Evolutionary conservation across 306 rosid species (phyloP).

Genomic region (Castanopsis chinensis): DNA sequence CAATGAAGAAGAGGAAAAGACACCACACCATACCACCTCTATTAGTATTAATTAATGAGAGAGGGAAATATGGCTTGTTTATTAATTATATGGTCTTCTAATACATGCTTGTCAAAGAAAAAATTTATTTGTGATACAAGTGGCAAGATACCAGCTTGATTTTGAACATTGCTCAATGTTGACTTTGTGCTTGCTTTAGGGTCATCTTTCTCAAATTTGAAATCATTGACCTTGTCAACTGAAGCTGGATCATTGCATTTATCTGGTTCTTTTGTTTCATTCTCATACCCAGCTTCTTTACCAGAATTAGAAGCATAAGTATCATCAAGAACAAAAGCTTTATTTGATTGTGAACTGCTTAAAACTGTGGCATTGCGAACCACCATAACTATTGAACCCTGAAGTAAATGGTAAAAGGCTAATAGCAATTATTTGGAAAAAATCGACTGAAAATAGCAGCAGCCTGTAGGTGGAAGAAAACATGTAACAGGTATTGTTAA

Average conservation of each 20-base stretch:
- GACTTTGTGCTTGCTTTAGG: slow-evolving; percentile 1
- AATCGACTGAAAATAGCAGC: no score
- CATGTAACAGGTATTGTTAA: background rate
- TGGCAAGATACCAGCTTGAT: slow-evolving; percentile 6
- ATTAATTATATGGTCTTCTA: no score
- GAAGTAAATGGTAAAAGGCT: no score
- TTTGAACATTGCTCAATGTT: slow-evolving; percentile 10
- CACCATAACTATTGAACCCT: slow-evolving; percentile 10
- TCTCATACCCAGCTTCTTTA: slow-evolving; percentile 24
- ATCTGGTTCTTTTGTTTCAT: slow-evolving; percentile 15
- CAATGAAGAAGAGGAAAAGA: no score
- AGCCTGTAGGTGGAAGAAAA: background rate
- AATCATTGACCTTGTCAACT: slow-evolving; percentile 16
- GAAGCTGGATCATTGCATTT: slow-evolving; percentile 21
- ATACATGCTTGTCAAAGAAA: no score
- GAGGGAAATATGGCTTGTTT: no score
- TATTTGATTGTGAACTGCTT: slow-evolving; percentile 17
- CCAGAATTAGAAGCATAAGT: slow-evolving; percentile 26
- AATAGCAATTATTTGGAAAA: no score
- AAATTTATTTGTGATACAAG: slow-evolving; percentile 24
- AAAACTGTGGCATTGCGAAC: slow-evolving; percentile 22
- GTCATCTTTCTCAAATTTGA: slow-evolving; percentile 17
- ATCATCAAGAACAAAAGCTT: slow-evolving; percentile 15
- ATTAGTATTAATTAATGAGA: no score
- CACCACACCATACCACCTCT: no score